Percentiles rank a stretch among this genome's conserved stretches.
phyloP scores from a whole-genome alignment of 345 rosid genomes.

The Pugionium dolabratum region DNA sequence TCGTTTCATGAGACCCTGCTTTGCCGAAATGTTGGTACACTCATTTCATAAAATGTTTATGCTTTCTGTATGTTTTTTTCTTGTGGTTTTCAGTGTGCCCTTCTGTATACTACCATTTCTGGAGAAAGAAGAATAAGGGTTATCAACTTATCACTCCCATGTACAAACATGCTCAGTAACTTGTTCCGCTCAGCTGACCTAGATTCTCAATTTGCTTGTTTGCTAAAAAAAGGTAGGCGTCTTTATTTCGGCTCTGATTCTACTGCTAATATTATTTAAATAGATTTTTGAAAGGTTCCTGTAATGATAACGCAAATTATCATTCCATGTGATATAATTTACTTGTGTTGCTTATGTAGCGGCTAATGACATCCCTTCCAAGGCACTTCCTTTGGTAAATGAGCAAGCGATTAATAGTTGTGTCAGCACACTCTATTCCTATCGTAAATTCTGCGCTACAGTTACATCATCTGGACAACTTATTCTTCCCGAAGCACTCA shows the following conservation, averaged over 20 bases:
- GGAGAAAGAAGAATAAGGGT: conserved; percentile 98
- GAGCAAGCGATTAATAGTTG: conserved; percentile 78
- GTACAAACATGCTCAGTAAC: conserved; percentile 86
- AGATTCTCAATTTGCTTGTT: conserved; percentile 91
- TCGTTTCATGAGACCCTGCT: conserved; percentile 5
- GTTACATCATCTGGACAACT: conserved; percentile 95
- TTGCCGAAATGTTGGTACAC: conserved; percentile 23
- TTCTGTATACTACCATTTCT: conserved; percentile 84
- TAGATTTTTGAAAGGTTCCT: neutral
- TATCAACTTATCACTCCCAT: conserved; percentile 81
- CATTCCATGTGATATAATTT: conserved; percentile 10
- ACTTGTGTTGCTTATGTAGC: conserved; percentile 46
- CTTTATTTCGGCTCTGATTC: conserved; percentile 16
- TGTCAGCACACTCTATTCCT: conserved; percentile 69
- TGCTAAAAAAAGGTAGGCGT: conserved; percentile 84
- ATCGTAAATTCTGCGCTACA: conserved; percentile 94
- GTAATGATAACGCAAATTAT: neutral
- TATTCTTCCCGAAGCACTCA: conserved; percentile 97
- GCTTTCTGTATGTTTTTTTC: conserved; percentile 14
- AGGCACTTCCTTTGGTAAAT: conserved; percentile 59
- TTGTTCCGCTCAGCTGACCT: conserved; percentile 93
- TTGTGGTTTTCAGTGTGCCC: conserved; percentile 75
- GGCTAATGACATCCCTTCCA: conserved; percentile 71
- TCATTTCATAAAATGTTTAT: conserved; percentile 5
- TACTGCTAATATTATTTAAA: conserved; percentile 19